Percentiles rank a stretch among this genome's conserved stretches.
Evolutionary conservation across 2,329 filamentous ascomycete species (phyloP).

Genomic region (Aureobasidium sp.): DNA sequence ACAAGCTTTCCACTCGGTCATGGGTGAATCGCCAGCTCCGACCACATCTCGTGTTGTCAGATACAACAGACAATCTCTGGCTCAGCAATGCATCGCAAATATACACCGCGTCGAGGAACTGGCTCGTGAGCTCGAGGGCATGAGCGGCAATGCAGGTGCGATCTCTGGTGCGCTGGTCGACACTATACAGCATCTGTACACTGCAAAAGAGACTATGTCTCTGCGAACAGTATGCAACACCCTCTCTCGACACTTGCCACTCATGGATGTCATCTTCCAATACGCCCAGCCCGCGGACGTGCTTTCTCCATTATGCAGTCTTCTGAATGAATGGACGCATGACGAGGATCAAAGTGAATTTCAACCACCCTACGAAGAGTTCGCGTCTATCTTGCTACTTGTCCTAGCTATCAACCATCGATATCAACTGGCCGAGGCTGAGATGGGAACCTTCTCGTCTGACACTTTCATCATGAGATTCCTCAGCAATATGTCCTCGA

Average conservation of each 20-base stretch:
- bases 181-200: constrained; percentile 59
- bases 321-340: constrained; percentile 72
- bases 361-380: constrained; percentile 80
- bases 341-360: constrained; percentile 78
- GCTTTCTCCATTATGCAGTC: constrained; percentile 62
- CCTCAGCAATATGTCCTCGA: constrained; percentile 51
- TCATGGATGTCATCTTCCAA: constrained; percentile 65
- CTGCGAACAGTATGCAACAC: constrained; percentile 65
- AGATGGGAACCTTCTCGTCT: constrained; percentile 52
- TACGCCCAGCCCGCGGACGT: constrained; percentile 65
- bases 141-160: constrained; percentile 85
- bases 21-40: constrained; percentile 78
- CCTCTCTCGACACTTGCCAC: constrained; percentile 62
- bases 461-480: constrained; percentile 64
- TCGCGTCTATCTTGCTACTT: constrained; percentile 68
- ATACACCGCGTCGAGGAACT: constrained; percentile 66
- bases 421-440: constrained; percentile 56
- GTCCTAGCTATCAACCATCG: constrained; percentile 66
- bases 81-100: constrained; percentile 69
- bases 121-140: constrained; percentile 74
- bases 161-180: constrained; percentile 60
- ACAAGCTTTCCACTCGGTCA: constrained; percentile 65
- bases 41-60: constrained; percentile 65
- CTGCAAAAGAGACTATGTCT: constrained; percentile 70
- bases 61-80: constrained; percentile 68